Conservation (phyloP, 495 filamentous ascomycete genomes). For the Pseudoneurospora amorphoporcata region DNA sequence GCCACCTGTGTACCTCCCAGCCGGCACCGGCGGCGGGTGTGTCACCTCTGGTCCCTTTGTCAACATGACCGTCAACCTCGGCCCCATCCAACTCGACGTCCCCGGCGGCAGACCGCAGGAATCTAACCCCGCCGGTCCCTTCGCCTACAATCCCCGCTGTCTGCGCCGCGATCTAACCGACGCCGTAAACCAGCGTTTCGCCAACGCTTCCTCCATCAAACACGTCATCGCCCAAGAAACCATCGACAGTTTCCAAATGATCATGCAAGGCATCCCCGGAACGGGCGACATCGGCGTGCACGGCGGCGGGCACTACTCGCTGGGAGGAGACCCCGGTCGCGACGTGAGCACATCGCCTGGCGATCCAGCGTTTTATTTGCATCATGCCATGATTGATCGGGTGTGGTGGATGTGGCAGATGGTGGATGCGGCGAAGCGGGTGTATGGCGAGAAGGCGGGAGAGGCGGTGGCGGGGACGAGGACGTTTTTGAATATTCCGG, state of each 20-base stretch:
- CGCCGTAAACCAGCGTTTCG: slow-evolving; percentile 34
- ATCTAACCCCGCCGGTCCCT: slow-evolving; percentile 5
- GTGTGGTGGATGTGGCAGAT: slow-evolving; percentile 59
- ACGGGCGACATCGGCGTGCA: slow-evolving; percentile 47
- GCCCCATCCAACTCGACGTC: slow-evolving; percentile 29
- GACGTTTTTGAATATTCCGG: slow-evolving; percentile 13
- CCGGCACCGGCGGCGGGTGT: slow-evolving; percentile 55
- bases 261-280: slow-evolving; percentile 40
- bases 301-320: slow-evolving; percentile 53
- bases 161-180: slow-evolving; percentile 52
- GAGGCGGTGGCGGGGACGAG: slow-evolving; percentile 10
- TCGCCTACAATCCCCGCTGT: slow-evolving; percentile 48
- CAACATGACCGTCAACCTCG: slow-evolving; percentile 43
- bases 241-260: slow-evolving; percentile 41
- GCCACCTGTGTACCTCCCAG: slow-evolving; percentile 19
- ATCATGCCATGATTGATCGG: slow-evolving; percentile 58
- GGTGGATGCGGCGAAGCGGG: slow-evolving; percentile 21
- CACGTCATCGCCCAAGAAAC: slow-evolving; percentile 23
- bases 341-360: slow-evolving; percentile 51
- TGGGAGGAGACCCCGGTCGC: slow-evolving; percentile 48
- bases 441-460: slow-evolving; percentile 12
- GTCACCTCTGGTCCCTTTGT: slow-evolving; percentile 50
- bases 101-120: background rate
- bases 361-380: slow-evolving; percentile 58
- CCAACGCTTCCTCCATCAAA: slow-evolving; percentile 37